Conservation (phyloP, 1,284 basidiomycete genomes). For the Mycosarcoma mackinlayi region DNA sequence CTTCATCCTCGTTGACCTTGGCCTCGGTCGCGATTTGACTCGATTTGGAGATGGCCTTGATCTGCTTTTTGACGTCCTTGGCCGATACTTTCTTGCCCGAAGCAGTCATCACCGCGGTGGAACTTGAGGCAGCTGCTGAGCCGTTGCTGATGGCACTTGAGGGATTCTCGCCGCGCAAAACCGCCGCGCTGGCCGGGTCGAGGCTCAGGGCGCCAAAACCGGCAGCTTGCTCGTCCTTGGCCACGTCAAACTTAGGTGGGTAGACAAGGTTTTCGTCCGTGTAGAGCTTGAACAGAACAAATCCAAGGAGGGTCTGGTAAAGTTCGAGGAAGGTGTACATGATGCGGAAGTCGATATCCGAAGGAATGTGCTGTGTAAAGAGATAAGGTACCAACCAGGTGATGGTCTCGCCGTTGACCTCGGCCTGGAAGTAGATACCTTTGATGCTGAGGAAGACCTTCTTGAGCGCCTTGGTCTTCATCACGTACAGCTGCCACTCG, state of each 20-base stretch:
- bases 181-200: conserved; percentile 72
- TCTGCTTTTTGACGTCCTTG: conserved; percentile 71
- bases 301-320: conserved; percentile 95
- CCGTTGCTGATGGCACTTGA: conserved; percentile 12
- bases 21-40: conserved; percentile 25
- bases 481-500: conserved; percentile 84
- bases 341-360: conserved; percentile 96
- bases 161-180: conserved; percentile 55
- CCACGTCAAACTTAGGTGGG: conserved; percentile 87
- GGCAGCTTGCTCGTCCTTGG: conserved; percentile 82
- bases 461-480: conserved; percentile 85
- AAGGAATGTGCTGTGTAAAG: conserved; percentile 93
- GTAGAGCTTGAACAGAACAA: conserved; percentile 97
- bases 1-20: conserved; percentile 42
- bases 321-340: conserved; percentile 98
- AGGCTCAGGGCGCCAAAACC: conserved; percentile 90
- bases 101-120: conserved; percentile 43
- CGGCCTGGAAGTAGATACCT: conserved; percentile 97
- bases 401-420: conserved; percentile 89
- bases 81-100: conserved; percentile 70
- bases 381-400: conserved; percentile 99
- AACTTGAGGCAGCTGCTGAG: conserved; percentile 24
- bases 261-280: conserved; percentile 93
- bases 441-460: conserved; percentile 98
- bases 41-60: conserved; percentile 70